Base-by-base conservation (phyloP, 352 stramenopile genomes). In the Detonula confervacea region DNA sequence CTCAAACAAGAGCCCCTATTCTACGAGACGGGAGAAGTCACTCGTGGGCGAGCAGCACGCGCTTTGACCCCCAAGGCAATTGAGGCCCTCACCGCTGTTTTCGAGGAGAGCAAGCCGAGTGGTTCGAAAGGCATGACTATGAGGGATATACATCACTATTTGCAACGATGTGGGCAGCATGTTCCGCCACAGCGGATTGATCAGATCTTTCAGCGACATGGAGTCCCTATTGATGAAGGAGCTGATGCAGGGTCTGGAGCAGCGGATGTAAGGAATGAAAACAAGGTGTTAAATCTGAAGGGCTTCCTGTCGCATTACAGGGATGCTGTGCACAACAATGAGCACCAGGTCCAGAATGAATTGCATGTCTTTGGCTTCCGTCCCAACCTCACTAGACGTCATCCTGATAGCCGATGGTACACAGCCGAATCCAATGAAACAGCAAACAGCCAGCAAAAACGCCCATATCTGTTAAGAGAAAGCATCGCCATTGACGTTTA, bases 231-330 rank as follows among this genome's bases (percentile, higher is more conserved):
- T n/a, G n/a, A n/a, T n/a, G n/a, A n/a, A n/a, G n/a, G n/a, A n/a
- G n/a, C n/a, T n/a, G n/a, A n/a, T n/a, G n/a, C n/a, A n/a, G n/a
- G n/a, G n/a, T n/a, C n/a, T n/a, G n/a, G n/a, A n/a, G n/a, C n/a
- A n/a, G n/a, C n/a, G n/a, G 61, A 77, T 42, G 79, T 79, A 60
- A 64, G 63, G 33, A 77, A 79, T 44, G 78, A 62, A n/a, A 59
- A 3, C 0, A 81, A 77, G 49, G 70, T 86, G 62, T 65, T 95
- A 6, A 91, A 63, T 63, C 61, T 92, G 12, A 77, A 91, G 29
- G 91, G 91, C n/a, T 95, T 95, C 71, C 79, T 95, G 18, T 81
- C 77, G 2, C 93, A 94, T 64, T 94, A 95, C 66, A 71, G 77
- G 33, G 87, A 93, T 61, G 67, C 59, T n/a, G 65, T 81, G n/a